These are phyloP conservation scores for Globisporangium alternatum DNA, from an alignment of 352 stramenopile genomes.

Conservation along the genomic window DNA sequence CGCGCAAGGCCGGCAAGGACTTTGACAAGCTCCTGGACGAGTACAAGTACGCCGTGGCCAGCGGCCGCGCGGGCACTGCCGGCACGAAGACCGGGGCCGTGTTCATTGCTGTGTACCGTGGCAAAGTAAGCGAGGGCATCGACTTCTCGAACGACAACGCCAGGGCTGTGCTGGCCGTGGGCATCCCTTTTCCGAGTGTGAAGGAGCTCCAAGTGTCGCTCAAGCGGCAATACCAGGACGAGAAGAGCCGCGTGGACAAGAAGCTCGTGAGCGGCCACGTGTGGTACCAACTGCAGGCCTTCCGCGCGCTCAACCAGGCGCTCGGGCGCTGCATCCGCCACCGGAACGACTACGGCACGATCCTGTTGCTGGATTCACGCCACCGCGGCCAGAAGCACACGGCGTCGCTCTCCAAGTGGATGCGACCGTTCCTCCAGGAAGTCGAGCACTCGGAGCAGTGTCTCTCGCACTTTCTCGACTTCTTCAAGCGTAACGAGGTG, in stretches of 20 bases:
- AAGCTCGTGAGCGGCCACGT: conserved; percentile 63
- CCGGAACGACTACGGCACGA: conserved; percentile 95
- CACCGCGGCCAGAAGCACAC: conserved; percentile 63
- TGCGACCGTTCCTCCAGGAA: conserved; percentile 68
- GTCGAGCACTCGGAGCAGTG: conserved; percentile 65
- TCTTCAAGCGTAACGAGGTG: conserved; percentile 57
- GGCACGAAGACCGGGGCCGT: conserved; percentile 79
- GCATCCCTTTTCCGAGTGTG: conserved; percentile 96
- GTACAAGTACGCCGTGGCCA: conserved; percentile 59
- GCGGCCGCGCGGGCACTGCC: conserved; percentile 6
- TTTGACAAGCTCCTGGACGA: conserved; percentile 77
- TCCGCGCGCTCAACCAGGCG: conserved; percentile 98
- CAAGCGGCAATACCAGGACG: conserved; percentile 82
- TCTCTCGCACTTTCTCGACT: conserved; percentile 54
- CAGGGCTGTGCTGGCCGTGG: conserved; percentile 96
- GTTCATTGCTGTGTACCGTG: conserved; percentile 97
- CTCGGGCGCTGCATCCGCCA: conserved; percentile 98
- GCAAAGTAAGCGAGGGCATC: conserved; percentile 98
- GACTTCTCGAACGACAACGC: conserved; percentile 98
- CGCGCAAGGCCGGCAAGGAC: conserved; percentile 71
- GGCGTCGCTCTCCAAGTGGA: conserved; percentile 78
- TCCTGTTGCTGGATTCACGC: conserved; percentile 94
- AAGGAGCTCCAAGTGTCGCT: conserved; percentile 90
- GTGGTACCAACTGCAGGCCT: conserved; percentile 98
- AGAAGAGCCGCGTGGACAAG: conserved; percentile 60